Base-by-base conservation (phyloP, 257 asterid genomes). In the Solanum gandarillasii region DNA sequence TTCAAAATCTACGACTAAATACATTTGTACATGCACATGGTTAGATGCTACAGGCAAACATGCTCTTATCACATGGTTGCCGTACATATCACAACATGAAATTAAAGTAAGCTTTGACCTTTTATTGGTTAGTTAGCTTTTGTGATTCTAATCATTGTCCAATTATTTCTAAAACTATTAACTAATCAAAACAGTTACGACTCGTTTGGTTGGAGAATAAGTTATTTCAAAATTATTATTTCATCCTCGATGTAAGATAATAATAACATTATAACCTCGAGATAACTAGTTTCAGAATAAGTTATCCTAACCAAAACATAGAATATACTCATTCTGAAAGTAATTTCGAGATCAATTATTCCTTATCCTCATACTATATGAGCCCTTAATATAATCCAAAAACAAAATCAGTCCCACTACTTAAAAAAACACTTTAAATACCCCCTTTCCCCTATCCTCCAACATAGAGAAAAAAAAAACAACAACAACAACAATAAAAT, bases 61-160 rank as follows among this genome's bases (percentile, higher is more conserved):
- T 76, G 83, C 83, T 76, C 90, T 76, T 89, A 91, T 89, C 91
- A 92, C 92, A 89, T 91, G 93, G 83, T 58, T 7, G 58, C 93
- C 93, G 90, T 90, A 93, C 95, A 81, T 89, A 90, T 90, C 93
- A 88, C 86, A 87, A 89, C 92, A 88, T 87, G 88, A 83, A 84
- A 10, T 9, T 87, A 84, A 82, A 87, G 89, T 89, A 86, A 90
- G 87, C 87, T 43, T 76, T 86, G 89, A 88, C 90, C 89, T 87
- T 87, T 35, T 52, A 75, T 82, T 65, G 21, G 21, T 10, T 65
- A 23, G 43, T 84, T 87, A 72, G 48, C 7, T 6, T 38, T 25
- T 4, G 12, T 39, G 35, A 25, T 76, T 76, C 83, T 76, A 76
- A 76, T 39, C 83, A 76, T 76, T 39, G 34, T 8, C 83, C 83